Base-by-base conservation (phyloP, 75 land plant genomes). In the Sequoiadendron giganteum region DNA sequence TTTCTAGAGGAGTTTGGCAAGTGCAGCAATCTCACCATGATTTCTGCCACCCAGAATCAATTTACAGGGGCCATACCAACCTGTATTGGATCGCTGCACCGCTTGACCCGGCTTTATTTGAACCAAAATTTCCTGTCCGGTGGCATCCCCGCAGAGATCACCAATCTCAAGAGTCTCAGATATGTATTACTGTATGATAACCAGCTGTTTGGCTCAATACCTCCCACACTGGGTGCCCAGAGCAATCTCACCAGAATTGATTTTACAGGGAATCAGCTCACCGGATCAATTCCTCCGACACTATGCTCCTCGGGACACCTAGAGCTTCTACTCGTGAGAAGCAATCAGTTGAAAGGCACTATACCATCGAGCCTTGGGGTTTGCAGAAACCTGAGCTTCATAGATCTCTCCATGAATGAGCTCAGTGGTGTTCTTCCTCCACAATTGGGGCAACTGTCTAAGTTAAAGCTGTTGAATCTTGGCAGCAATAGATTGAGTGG, bases 21-120 rank as follows among this genome's bases (percentile, higher is more conserved):
- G 34, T 94, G 95, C 78, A 79, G 2, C 16, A 52, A 52, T 52
- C 55, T 52, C 16, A 52, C 16, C 15, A 13, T 13, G 55, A 52
- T 52, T 13, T 52, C 55, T 14, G 55, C 55, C 55, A 52, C 55
- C 15, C 55, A 52, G 16, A 52, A 52, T 52, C 86, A 43, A 43
- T 61, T 96, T 54, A 83, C 89, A 5, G 97, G 97, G 5, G 30
- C 19, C 1, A 95, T 96, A n/a, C 97, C 97, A 9, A 58, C 95
- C 28, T 93, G 90, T 49, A 85, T 97, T 43, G 95, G 97, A 11
- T 87, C 72, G 0, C 88, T 96, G 47, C 85, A 87, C 1, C 73
- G 88, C 1, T 93, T 95, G 36, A 80, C 85, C 0, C 48, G 18
- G 19, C 85, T 96, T 45, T 89, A 93, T 79, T 91, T 96, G 15